Evolutionary conservation across 441 rosid genomes (phyloP).

Genomic region (Brassica balearica): DNA sequence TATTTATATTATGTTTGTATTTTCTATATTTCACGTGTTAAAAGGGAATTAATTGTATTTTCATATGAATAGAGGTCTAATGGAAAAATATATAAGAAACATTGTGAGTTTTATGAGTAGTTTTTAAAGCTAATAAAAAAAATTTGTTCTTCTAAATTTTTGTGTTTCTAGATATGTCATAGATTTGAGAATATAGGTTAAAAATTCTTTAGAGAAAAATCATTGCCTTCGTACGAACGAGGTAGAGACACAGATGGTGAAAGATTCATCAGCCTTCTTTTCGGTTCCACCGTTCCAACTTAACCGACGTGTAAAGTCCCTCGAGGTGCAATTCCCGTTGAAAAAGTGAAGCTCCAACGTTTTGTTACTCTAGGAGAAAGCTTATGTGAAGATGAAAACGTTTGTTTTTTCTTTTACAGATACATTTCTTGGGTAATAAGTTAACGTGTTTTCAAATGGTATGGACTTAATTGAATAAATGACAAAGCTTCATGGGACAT

Average conservation of each 20-base stretch:
- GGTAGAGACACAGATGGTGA: slow-evolving; percentile 74
- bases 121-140: no score
- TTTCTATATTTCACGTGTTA: no score
- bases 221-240: slow-evolving; percentile 68
- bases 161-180: no score
- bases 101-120: no score
- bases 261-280: slow-evolving; percentile 65
- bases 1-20: no score
- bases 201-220: no score
- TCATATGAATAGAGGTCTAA: no score
- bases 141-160: no score
- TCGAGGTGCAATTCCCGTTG: slow-evolving; percentile 50
- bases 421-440: slow-evolving; percentile 36
- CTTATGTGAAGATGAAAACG: slow-evolving; percentile 36
- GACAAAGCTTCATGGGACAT: background rate
- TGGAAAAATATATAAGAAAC: no score
- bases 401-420: slow-evolving; percentile 5
- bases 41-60: no score
- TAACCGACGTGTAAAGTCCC: slow-evolving; percentile 70
- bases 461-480: slow-evolving; percentile 18
- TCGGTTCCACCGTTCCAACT: slow-evolving; percentile 53
- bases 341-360: slow-evolving; percentile 46
- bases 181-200: no score
- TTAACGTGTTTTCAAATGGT: slow-evolving; percentile 9
- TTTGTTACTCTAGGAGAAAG: slow-evolving; percentile 50